Base-by-base conservation (phyloP, 768 basidiomycete species). In the Mycena metata region DNA sequence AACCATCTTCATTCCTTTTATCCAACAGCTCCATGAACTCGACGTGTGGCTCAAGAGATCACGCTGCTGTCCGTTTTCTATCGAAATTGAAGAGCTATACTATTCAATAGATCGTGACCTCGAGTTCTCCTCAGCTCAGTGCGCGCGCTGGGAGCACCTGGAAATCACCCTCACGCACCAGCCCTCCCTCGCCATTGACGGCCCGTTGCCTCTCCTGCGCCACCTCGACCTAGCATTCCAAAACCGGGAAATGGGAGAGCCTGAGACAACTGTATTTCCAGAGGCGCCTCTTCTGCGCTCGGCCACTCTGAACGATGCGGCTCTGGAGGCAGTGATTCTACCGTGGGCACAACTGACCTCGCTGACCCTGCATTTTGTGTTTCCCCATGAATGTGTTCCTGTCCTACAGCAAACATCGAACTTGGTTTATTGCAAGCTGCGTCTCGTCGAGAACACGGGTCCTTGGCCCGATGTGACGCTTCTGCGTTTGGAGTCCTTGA, bases 271-370 rank as follows among this genome's bases (percentile, higher is more conserved):
- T 5, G 5, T 36, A 49, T 33, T 58, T 24, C 12, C 8, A 3
- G 47, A 58, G 8, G n/a, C 17, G 3, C 64, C 64, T 35, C 24
- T 12, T 6, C 46, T 64, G 8, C 54, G 55, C 6, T 24, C 35
- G 11, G 55, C 33, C 24, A 58, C 64, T 0, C 36, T 57, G 5
- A 41, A 24, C 35, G 24, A 50, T 26, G 5, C 42, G 23, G 5
- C 36, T 11, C 16, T 12, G 10, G 4, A 26, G 5, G 13, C 24
- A 17, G 33, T 16, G 11, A 1, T 50, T 33, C 35, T 65, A 7
- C 64, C 64, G 2, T 58, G 55, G 64, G 57, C 39, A n/a, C 64
- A 65, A 21, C 43, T 64, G 63, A 64, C 63, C 4, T 64, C 54
- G 16, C 13, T 64, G 17, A 57, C 54, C 17, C 21, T 56, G 45